A percentile compares a stretch with the other conserved stretches of the same genome.
Conservation (phyloP, 495 filamentous ascomycete species). For the Aspergillus leporis region DNA sequence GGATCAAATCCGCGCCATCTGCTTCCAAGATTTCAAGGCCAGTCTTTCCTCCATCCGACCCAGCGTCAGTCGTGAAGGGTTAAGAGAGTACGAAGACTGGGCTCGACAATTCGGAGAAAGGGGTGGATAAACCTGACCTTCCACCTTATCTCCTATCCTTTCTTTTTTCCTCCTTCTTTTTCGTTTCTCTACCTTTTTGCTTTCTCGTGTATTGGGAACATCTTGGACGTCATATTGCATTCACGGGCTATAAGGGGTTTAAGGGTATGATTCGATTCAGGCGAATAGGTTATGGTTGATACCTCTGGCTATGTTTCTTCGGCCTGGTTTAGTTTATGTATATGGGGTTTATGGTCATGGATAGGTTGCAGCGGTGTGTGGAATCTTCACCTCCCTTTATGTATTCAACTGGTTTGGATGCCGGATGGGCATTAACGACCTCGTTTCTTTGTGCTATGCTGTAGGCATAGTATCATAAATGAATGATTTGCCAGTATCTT, state of each 20-base stretch:
- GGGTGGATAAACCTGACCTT: constrained; percentile 57
- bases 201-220: not conserved
- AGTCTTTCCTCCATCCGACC: constrained; percentile 86
- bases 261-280: not conserved
- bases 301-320: not conserved
- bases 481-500: too few species aligned
- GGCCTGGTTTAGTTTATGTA: not conserved
- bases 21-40: constrained; percentile 77
- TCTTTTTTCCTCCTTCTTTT: not conserved
- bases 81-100: constrained; percentile 92
- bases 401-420: too few species aligned
- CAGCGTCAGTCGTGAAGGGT: constrained; percentile 81
- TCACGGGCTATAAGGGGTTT: not conserved
- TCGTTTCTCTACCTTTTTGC: constrained; percentile 3
- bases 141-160: constrained; percentile 3
- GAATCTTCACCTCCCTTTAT: too few species aligned
- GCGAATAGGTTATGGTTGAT: not conserved
- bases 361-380: too few species aligned
- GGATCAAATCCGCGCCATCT: constrained; percentile 90
- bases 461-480: too few species aligned
- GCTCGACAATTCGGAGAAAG: constrained; percentile 89
- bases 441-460: too few species aligned
- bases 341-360: not conserved
- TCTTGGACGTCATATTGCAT: not conserved
- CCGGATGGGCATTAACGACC: too few species aligned